Conservation (phyloP, 169 alveolate species). For the Plasmodium gaboni region DNA sequence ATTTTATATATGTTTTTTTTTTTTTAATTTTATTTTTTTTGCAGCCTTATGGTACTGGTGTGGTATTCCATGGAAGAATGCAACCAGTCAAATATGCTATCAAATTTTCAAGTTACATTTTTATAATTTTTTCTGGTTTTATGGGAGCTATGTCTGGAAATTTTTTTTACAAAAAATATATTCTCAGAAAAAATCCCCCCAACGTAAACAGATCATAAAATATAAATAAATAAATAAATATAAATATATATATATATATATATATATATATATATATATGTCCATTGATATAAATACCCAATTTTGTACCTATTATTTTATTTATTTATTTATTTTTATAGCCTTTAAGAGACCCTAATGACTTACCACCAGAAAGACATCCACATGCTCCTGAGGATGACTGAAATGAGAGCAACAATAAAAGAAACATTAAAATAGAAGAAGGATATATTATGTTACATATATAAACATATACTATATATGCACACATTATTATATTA, state of each 20-base stretch:
- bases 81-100: slow-evolving; percentile 81
- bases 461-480: no score
- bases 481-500: no score
- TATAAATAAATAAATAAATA: background rate
- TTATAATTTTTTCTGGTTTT: slow-evolving; percentile 82
- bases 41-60: slow-evolving; percentile 87
- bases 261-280: background rate
- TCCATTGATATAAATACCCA: background rate
- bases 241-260: background rate
- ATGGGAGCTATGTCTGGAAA: slow-evolving; percentile 87
- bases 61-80: slow-evolving; percentile 82
- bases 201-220: slow-evolving; percentile 67
- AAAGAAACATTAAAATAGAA: no score
- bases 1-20: background rate
- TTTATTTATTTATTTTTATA: slow-evolving; percentile 2
- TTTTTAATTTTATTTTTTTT: background rate
- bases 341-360: slow-evolving; percentile 74
- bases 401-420: slow-evolving; percentile 2
- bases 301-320: background rate
- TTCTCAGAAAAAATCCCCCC: slow-evolving; percentile 85
- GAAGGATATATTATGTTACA: no score
- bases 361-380: slow-evolving; percentile 65
- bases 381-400: slow-evolving; percentile 76
- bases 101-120: slow-evolving; percentile 81
- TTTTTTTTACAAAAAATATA: slow-evolving; percentile 79